Base-by-base conservation (phyloP, 208 protist species). In the Leishmania lainsoni region DNA sequence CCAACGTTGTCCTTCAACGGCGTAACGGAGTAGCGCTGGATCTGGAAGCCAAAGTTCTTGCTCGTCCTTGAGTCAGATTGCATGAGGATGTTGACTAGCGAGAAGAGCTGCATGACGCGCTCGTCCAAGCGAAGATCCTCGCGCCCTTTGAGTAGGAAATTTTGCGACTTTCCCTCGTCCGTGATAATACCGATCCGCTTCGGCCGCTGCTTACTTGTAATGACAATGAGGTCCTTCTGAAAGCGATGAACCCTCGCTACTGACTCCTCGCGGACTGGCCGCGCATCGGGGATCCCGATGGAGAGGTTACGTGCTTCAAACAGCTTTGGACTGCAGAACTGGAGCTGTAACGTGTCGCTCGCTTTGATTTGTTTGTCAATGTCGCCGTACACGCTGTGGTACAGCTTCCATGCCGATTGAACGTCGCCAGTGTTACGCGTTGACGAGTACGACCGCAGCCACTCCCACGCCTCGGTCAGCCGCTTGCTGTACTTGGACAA, bases 101-200 rank as follows among this genome's bases (percentile, higher is more conserved):
- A 97, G 91, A 99, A 99, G 56, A 99, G 95, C 93, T 99, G 99
- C 99, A 99, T 99, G 29, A 99, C 99, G 49, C 99, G 93, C 92
- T 99, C 99, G 87, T 99, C 99, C 90, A 99, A 97, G 26, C 99
- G 91, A 32, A 99, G 87, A 86, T 99, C 98, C 88, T 99, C 99
- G 61, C 98, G 94, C 45, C 99, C 99, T 84, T 99, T 99, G 14
- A 99, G 92, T 52, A 99, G 91, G 90, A 99, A 99, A 75, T 96
- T 91, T 87, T 99, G 99, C n/a, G 89, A 91, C 16, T 89, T 76
- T 8, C 98, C 99, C 87, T 99, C 98, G n/a, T 79, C 89, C 49
- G 98, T 99, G 54, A 94, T 87, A 16, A 99, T 92, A 35, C 91
- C 97, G 10, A 99, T 86, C 81, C 99, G 98, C 79, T 99, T 93